Evolutionary conservation across 2,329 filamentous ascomycete species (phyloP).

Genomic region (Colletotrichum costaricense): DNA sequence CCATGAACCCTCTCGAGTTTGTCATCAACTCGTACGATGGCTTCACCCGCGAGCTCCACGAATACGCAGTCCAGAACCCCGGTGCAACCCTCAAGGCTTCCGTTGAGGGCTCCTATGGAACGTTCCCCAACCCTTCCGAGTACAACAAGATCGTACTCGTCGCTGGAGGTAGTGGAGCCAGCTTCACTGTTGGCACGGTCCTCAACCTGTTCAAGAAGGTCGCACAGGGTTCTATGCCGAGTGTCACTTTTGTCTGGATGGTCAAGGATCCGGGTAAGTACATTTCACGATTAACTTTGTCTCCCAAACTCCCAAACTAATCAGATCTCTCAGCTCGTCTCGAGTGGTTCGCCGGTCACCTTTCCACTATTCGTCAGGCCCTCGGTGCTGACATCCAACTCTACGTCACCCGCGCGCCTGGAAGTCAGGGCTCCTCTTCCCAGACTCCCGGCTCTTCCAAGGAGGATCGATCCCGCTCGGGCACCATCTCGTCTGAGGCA

Average conservation of each 20-base stretch:
- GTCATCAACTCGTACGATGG: slow-evolving; percentile 68
- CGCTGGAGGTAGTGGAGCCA: slow-evolving; percentile 65
- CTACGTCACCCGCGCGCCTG: slow-evolving; percentile 46
- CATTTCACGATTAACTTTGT: background rate
- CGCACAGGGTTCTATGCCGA: slow-evolving; percentile 37
- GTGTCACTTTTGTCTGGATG: slow-evolving; percentile 54
- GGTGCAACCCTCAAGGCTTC: slow-evolving; percentile 57
- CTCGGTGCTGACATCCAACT: slow-evolving; percentile 45
- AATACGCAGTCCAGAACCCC: slow-evolving; percentile 55
- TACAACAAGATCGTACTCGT: slow-evolving; percentile 41
- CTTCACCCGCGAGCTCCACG: slow-evolving; percentile 63
- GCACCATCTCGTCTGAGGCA: slow-evolving; percentile 14
- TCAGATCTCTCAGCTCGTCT: slow-evolving; percentile 44
- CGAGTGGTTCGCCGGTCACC: slow-evolving; percentile 50
- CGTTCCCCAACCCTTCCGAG: slow-evolving; percentile 55
- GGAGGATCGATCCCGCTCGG: slow-evolving; percentile 13
- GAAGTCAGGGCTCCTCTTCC: background rate
- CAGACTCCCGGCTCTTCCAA: background rate
- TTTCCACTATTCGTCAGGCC: slow-evolving; percentile 45
- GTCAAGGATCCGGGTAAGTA: slow-evolving; percentile 50
- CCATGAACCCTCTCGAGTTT: slow-evolving; percentile 65
- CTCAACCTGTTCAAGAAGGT: slow-evolving; percentile 48
- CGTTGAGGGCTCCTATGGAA: slow-evolving; percentile 66
- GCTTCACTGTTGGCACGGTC: slow-evolving; percentile 60
- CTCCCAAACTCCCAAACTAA: slow-evolving; percentile 17